A percentile compares a stretch with the other conserved stretches of the same genome.
Evolutionary conservation across 495 filamentous ascomycete genomes (phyloP).

Genomic region (Copromyces sp.): DNA sequence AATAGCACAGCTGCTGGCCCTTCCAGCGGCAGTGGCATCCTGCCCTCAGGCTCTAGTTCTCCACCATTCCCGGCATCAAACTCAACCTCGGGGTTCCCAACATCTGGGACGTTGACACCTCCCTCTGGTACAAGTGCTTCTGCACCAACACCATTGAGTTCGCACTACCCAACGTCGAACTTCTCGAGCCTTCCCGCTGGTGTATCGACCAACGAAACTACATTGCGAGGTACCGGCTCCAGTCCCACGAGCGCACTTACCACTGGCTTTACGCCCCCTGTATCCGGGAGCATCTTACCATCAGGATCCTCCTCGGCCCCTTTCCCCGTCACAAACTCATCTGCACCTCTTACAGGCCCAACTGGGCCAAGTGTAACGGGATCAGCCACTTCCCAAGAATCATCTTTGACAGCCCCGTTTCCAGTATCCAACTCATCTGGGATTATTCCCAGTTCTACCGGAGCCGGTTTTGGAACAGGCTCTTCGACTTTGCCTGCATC

Average conservation of each 20-base stretch:
- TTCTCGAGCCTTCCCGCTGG: background rate
- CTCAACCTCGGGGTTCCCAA: background rate
- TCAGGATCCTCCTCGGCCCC: constrained; percentile 2
- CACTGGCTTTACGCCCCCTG: background rate
- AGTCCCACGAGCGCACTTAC: background rate
- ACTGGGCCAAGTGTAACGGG: background rate
- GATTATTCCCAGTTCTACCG: background rate
- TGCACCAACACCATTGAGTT: background rate
- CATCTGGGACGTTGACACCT: background rate
- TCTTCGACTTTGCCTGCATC: background rate
- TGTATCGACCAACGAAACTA: background rate
- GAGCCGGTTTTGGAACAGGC: background rate
- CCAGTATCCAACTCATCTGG: background rate
- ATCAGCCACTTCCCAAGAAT: background rate
- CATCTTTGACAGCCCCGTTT: background rate
- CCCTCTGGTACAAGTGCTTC: background rate
- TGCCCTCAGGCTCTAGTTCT: background rate
- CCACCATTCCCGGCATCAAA: constrained; percentile 9
- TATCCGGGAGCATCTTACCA: background rate
- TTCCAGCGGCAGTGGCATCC: background rate
- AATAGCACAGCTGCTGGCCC: background rate
- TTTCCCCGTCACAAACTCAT: constrained; percentile 16
- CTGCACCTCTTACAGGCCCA: background rate
- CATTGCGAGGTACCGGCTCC: background rate
- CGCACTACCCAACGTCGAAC: background rate